Percentiles rank a stretch among this genome's conserved stretches.
These are phyloP conservation scores for Candolleomyces efflorescens DNA, from an alignment of 768 basidiomycete genomes.

Conservation along the genomic window DNA sequence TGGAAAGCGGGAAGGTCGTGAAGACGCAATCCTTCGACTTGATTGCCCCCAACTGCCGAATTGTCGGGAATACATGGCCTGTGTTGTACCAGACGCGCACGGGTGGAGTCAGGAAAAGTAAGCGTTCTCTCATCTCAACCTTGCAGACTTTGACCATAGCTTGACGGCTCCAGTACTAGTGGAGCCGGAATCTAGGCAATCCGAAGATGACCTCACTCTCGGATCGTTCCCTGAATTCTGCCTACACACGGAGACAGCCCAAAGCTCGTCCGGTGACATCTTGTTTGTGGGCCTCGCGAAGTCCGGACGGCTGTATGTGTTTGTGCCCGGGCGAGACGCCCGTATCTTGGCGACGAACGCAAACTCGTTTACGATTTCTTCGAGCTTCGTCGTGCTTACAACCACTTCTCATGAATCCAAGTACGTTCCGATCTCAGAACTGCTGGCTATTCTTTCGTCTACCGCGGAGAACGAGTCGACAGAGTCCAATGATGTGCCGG, in stretches of 20 bases:
- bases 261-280: slow-evolving; percentile 10
- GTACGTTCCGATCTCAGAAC: slow-evolving; percentile 55
- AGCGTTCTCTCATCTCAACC: slow-evolving; percentile 7
- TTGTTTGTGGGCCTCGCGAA: slow-evolving; percentile 63
- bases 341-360: slow-evolving; percentile 44
- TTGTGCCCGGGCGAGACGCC: slow-evolving; percentile 24
- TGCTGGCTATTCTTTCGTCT: slow-evolving; percentile 18
- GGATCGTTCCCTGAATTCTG: slow-evolving; percentile 60
- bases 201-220: slow-evolving; percentile 3
- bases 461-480: slow-evolving; percentile 20
- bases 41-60: slow-evolving; percentile 41
- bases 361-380: slow-evolving; percentile 71
- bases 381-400: slow-evolving; percentile 80
- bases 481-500: slow-evolving; percentile 20
- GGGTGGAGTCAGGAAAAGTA: slow-evolving; percentile 49
- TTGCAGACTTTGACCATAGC: no score
- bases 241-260: slow-evolving; percentile 33
- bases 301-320: slow-evolving; percentile 61
- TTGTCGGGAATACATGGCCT: slow-evolving; percentile 30
- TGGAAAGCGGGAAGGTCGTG: slow-evolving; percentile 12
- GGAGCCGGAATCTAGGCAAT: not conserved
- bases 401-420: slow-evolving; percentile 77
- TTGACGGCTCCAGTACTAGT: not conserved
- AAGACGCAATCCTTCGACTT: slow-evolving; percentile 20
- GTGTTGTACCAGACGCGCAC: slow-evolving; percentile 36